Percentiles rank a stretch among this genome's conserved stretches.
These are phyloP conservation scores for Phaeophleospora eucalypticola DNA, from an alignment of 2,329 filamentous ascomycete genomes.

Conservation along the genomic window DNA sequence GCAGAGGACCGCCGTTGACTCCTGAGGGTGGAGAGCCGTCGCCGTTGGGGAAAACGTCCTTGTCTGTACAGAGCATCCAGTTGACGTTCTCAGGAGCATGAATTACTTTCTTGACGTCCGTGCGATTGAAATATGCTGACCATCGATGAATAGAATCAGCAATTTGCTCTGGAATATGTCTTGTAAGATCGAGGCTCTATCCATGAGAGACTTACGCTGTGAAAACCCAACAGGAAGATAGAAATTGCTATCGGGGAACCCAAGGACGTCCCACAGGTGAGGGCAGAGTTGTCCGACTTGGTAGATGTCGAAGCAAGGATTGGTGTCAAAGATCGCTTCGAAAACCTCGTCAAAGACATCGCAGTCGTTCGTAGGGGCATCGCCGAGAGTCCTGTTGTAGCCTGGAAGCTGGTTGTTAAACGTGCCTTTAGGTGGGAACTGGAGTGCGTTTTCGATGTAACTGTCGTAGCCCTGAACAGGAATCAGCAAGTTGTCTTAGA, in stretches of 20 bases:
- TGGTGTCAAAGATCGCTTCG: conserved; percentile 28
- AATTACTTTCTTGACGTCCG: conserved; percentile 49
- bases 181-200: no score
- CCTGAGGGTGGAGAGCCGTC: conserved; percentile 31
- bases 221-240: conserved; percentile 11
- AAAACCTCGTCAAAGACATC: conserved; percentile 31
- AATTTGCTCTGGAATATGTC: no score
- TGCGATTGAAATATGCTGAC: conserved; percentile 53
- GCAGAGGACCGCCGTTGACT: conserved; percentile 37
- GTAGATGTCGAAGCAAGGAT: conserved; percentile 35
- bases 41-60: conserved; percentile 29
- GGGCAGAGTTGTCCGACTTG: conserved; percentile 31
- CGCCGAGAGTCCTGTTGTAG: neutral
- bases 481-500: no score
- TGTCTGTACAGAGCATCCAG: conserved; percentile 35
- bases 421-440: conserved; percentile 32
- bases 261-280: conserved; percentile 22
- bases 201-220: no score
- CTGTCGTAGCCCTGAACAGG: conserved; percentile 35
- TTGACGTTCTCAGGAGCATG: conserved; percentile 39
- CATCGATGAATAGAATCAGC: conserved; percentile 2
- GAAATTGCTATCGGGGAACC: conserved; percentile 9
- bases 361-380: conserved; percentile 16
- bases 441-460: conserved; percentile 48
- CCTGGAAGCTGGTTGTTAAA: conserved; percentile 12